Conservation (phyloP, 1,139 yeast species). For the Zygotorulaspora mrakii region DNA sequence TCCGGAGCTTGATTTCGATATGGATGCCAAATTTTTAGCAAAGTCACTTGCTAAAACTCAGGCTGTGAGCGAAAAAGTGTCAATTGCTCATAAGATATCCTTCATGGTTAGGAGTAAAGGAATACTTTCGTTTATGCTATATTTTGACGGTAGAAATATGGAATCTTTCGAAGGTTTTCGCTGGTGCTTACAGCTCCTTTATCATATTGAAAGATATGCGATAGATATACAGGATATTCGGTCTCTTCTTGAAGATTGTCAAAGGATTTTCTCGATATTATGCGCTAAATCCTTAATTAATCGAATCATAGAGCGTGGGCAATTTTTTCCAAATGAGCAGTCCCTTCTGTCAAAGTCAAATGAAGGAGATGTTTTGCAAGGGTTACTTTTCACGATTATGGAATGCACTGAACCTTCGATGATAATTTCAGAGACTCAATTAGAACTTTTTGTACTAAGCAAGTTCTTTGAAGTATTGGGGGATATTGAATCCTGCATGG, state of each 20-base stretch:
- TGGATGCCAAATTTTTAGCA: slow-evolving; percentile 21
- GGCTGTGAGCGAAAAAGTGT: slow-evolving; percentile 2
- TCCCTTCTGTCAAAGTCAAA: slow-evolving; percentile 3
- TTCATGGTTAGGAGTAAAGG: slow-evolving; percentile 7
- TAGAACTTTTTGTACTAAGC: slow-evolving; percentile 19
- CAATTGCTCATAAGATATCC: slow-evolving; percentile 5
- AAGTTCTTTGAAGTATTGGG: slow-evolving; percentile 21
- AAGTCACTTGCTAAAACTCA: slow-evolving; percentile 13
- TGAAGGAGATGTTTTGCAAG: slow-evolving; percentile 11
- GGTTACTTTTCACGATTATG: slow-evolving; percentile 7
- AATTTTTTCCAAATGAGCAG: slow-evolving; percentile 3
- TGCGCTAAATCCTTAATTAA: slow-evolving; percentile 13
- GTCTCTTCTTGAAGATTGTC: slow-evolving; percentile 13
- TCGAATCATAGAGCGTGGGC: slow-evolving; percentile 3
- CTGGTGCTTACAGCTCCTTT: slow-evolving; percentile 25
- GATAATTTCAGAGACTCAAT: slow-evolving; percentile 12
- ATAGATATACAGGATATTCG: not conserved
- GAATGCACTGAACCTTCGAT: slow-evolving; percentile 10
- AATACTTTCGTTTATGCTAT: slow-evolving; percentile 11
- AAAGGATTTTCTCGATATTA: slow-evolving; percentile 17
- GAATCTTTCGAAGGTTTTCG: slow-evolving; percentile 21
- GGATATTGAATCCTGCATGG: slow-evolving; percentile 19
- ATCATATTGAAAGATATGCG: slow-evolving; percentile 13
- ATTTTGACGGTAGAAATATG: slow-evolving; percentile 15
- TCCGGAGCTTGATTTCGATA: slow-evolving; percentile 19